Base-by-base conservation (phyloP, 2,329 filamentous ascomycete genomes). In the Stenocarpella maydis region DNA sequence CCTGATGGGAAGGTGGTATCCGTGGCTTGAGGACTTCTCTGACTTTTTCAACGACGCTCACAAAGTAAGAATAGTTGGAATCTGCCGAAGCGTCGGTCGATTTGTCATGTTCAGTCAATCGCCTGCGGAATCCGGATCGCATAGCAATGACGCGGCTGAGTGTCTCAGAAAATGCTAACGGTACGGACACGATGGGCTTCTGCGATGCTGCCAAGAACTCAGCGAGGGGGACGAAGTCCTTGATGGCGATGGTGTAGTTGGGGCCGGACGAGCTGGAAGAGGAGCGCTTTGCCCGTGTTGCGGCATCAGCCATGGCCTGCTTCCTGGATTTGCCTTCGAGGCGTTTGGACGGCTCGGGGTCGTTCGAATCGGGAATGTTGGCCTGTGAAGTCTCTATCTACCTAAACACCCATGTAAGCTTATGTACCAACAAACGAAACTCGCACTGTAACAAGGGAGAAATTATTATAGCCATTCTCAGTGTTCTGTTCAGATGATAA, bases 211-310 rank as follows among this genome's bases (percentile, higher is more conserved):
- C 77, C 37, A 84, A 78, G 69, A 76, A 80, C 45, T 81, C 73
- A 24, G 81, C 82, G 8, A 84, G 71, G 0, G 74, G 74, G 0
- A 80, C 69, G 50, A 82, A 82, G 53, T 82, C 79, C 34, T 78
- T 78, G 71, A 80, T 75, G 31, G 76, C 74, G 31, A 83, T 77
- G 24, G 78, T 76, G 60, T 81, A 78, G 41, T 77, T 78, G 28
- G 74, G 24, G 17, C 31, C 50, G 61, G 61, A 41, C 7, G 39
- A n/a, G n/a, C 15, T 19, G 0, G 70, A 43, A 17, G 43, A 12
- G 17, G 39, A 49, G 34, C 6, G 50, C 45, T 69, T 21, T 3
- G 55, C 39, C 49, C 65, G 31, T 8, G 31, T 64, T n/a, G 8
- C 2, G 9, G 54, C 39, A 3, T 39, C 39, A 9, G 55, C 55